These are phyloP conservation scores for Diplosphaera chodatii DNA, from an alignment of 139 green algal species.

Conservation along the genomic window DNA sequence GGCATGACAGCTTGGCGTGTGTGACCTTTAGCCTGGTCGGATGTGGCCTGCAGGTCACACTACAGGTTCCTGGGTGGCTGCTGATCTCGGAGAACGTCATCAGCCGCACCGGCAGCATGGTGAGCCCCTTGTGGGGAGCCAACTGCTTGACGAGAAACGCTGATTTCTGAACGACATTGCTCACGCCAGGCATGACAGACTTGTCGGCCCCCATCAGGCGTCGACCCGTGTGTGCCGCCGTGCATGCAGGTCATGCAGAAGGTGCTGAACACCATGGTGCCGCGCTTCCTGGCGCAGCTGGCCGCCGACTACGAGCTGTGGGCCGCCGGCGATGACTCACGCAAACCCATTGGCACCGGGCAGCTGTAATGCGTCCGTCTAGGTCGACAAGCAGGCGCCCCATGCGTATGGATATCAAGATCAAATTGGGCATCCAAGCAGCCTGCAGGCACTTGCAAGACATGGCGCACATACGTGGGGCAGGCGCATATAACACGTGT, in stretches of 20 bases:
- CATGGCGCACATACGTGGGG: too few species aligned
- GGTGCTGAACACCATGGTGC: slow-evolving; percentile 65
- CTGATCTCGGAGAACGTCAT: slow-evolving; percentile 29
- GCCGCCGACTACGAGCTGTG: slow-evolving; percentile 66
- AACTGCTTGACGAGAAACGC: too few species aligned
- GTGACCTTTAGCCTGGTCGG: not conserved
- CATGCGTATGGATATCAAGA: too few species aligned
- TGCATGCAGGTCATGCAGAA: slow-evolving; percentile 45
- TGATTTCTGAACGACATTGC: too few species aligned
- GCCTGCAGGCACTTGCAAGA: too few species aligned
- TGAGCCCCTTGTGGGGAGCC: too few species aligned
- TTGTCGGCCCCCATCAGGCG: too few species aligned
- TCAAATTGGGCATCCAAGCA: too few species aligned
- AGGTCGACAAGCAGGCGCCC: too few species aligned
- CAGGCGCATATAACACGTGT: too few species aligned
- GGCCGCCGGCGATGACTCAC: slow-evolving; percentile 58
- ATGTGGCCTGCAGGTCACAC: slow-evolving; percentile 13
- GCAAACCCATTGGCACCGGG: slow-evolving; percentile 41
- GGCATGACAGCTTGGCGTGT: not conserved
- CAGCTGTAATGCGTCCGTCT: slow-evolving; percentile 35
- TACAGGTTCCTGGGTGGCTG: slow-evolving; percentile 44
- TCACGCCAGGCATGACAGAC: too few species aligned
- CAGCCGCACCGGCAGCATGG: slow-evolving; percentile 25
- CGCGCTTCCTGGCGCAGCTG: slow-evolving; percentile 76
- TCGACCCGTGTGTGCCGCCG: too few species aligned